These are phyloP conservation scores for Perilla frutescens DNA, from an alignment of 257 asterid genomes.

Conservation along the genomic window DNA sequence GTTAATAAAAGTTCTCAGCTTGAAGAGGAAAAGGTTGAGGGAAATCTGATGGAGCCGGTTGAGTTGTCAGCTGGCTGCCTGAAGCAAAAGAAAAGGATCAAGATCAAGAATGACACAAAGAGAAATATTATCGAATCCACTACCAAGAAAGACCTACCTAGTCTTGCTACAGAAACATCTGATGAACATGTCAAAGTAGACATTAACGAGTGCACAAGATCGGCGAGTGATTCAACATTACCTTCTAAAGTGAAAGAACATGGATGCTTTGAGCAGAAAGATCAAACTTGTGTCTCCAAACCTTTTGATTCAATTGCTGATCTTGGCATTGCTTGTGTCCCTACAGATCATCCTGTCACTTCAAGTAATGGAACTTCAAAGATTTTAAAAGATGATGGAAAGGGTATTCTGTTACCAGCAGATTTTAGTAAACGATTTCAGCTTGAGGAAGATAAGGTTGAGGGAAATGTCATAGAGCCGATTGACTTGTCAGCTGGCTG, in stretches of 20 bases:
- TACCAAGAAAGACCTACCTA: slow-evolving; percentile 6
- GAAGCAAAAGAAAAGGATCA: background rate
- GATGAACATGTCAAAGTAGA: slow-evolving; percentile 13
- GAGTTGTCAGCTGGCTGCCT: slow-evolving; percentile 15
- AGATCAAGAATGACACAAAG: background rate
- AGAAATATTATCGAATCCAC: background rate
- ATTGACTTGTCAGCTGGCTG: too few relatives aligned
- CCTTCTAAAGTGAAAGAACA: slow-evolving; percentile 2
- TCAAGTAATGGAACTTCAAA: slow-evolving; percentile 6
- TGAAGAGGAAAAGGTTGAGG: slow-evolving; percentile 19
- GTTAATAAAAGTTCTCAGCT: background rate
- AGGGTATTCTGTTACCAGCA: too few relatives aligned
- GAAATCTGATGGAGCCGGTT: background rate
- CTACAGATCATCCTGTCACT: slow-evolving; percentile 17
- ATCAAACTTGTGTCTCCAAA: slow-evolving; percentile 21
- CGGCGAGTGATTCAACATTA: slow-evolving; percentile 11
- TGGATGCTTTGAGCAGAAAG: slow-evolving; percentile 27
- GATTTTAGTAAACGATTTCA: too few relatives aligned
- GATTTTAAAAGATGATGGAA: slow-evolving; percentile 15
- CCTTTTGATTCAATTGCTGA: slow-evolving; percentile 29
- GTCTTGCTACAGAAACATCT: background rate
- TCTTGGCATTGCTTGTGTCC: background rate
- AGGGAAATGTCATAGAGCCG: too few relatives aligned
- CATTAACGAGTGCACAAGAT: background rate
- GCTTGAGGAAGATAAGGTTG: too few relatives aligned